Percentiles rank a stretch among this genome's conserved stretches.
phyloP scores from a whole-genome alignment of 2,329 filamentous ascomycete genomes.

The Escovopsis sp. region DNA sequence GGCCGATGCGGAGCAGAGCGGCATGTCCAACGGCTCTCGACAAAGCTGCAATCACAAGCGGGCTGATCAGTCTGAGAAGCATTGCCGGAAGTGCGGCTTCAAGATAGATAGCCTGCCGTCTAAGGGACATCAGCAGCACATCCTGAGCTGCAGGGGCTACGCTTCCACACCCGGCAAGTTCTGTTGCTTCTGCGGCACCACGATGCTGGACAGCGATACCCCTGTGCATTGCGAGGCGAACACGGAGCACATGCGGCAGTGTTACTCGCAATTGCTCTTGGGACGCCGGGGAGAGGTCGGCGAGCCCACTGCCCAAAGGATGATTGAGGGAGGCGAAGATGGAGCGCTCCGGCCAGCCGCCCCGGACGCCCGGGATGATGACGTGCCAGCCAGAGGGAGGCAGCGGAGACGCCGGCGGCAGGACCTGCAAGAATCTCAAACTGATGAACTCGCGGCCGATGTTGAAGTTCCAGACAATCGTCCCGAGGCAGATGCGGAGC shows the following conservation, averaged over 20 bases:
- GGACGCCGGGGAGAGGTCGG: neutral
- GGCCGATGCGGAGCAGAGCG: neutral
- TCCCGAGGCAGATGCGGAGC: too few species aligned
- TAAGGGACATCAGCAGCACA: neutral
- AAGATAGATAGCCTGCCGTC: neutral
- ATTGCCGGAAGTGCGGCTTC: slow-evolving; percentile 4
- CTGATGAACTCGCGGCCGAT: too few species aligned
- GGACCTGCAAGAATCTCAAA: too few species aligned
- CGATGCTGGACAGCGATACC: neutral
- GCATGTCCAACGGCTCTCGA: neutral
- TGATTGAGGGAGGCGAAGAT: too few species aligned
- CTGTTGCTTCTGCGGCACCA: slow-evolving; percentile 4
- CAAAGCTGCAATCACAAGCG: slow-evolving; percentile 1
- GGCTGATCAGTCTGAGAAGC: neutral
- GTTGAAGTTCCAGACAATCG: too few species aligned
- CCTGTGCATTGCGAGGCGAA: slow-evolving; percentile 3
- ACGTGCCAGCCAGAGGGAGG: too few species aligned
- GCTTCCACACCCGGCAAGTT: neutral
- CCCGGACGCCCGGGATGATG: too few species aligned
- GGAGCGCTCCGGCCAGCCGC: too few species aligned
- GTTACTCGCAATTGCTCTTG: neutral
- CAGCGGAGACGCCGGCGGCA: too few species aligned
- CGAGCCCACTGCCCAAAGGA: too few species aligned
- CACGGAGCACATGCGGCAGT: slow-evolving; percentile 2
- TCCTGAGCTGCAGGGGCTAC: neutral